A percentile compares a stretch with the other conserved stretches of the same genome.
phyloP scores from a whole-genome alignment of 345 rosid genomes.

The Microthlaspi erraticum region DNA sequence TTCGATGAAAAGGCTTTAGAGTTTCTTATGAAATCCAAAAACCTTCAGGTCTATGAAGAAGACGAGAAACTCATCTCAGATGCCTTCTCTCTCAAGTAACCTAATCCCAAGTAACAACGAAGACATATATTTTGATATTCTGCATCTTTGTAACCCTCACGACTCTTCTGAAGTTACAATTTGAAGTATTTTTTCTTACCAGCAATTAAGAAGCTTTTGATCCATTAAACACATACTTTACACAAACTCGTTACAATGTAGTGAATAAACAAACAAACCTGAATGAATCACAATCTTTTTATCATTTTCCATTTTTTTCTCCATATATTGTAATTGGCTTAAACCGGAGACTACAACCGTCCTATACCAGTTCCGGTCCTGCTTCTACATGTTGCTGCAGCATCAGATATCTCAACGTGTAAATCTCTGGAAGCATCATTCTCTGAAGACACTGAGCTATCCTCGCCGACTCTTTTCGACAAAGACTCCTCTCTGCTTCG shows the following conservation, averaged over 20 bases:
- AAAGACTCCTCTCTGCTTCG: conserved; percentile 37
- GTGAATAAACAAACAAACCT: conserved; percentile 28
- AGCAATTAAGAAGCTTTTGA: neutral
- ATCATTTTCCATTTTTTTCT: conserved; percentile 12
- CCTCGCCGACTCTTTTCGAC: conserved; percentile 22
- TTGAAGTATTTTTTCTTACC: neutral
- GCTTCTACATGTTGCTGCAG: conserved; percentile 33
- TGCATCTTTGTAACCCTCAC: neutral
- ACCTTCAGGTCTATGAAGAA: conserved; percentile 55
- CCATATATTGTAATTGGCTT: conserved; percentile 1
- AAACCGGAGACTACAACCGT: conserved; percentile 32
- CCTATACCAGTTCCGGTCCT: conserved; percentile 42
- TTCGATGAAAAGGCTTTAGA: no score
- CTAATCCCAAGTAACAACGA: no score
- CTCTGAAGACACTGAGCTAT: conserved; percentile 35
- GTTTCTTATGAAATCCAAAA: conserved; percentile 52
- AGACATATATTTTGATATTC: neutral
- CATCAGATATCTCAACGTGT: conserved; percentile 30
- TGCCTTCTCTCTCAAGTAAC: conserved; percentile 41
- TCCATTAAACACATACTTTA: conserved; percentile 33
- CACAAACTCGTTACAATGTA: conserved; percentile 36
- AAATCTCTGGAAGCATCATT: conserved; percentile 39
- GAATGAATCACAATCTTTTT: conserved; percentile 25
- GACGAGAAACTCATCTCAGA: conserved; percentile 59
- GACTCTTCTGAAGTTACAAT: neutral